phyloP scores from a whole-genome alignment of 495 filamentous ascomycete species.

The Penicillium coffeae region DNA sequence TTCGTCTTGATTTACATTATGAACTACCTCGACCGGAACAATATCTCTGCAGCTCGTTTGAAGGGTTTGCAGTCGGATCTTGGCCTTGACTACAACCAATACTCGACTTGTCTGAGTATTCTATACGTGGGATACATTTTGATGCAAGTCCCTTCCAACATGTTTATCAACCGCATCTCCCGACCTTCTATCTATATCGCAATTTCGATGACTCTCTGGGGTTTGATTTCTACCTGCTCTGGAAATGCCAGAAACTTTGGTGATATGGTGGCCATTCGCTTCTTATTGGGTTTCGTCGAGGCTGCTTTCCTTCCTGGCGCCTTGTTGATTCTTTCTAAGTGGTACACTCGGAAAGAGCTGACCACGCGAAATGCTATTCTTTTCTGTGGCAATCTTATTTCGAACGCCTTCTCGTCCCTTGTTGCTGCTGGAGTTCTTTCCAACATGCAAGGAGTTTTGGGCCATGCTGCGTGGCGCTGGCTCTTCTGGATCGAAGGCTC shows the following conservation, averaged over 20 bases:
- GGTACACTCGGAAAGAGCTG: slow-evolving; percentile 44
- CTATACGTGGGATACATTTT: slow-evolving; percentile 58
- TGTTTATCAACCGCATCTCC: slow-evolving; percentile 40
- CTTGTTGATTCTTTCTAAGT: slow-evolving; percentile 44
- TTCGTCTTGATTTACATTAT: slow-evolving; percentile 34
- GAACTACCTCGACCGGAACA: slow-evolving; percentile 49
- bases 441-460: slow-evolving; percentile 38
- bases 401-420: slow-evolving; percentile 63
- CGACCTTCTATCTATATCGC: slow-evolving; percentile 62
- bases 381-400: slow-evolving; percentile 45
- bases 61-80: slow-evolving; percentile 51
- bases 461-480: slow-evolving; percentile 59
- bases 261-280: slow-evolving; percentile 59
- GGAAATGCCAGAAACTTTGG: slow-evolving; percentile 51
- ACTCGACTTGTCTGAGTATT: slow-evolving; percentile 59
- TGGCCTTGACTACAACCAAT: slow-evolving; percentile 42
- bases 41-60: slow-evolving; percentile 48
- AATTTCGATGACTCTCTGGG: slow-evolving; percentile 61
- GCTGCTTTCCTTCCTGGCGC: slow-evolving; percentile 43
- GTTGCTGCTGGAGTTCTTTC: slow-evolving; percentile 45
- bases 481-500: slow-evolving; percentile 54
- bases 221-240: slow-evolving; percentile 57
- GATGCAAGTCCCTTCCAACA: slow-evolving; percentile 35
- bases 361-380: slow-evolving; percentile 42
- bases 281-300: slow-evolving; percentile 62